A percentile compares a stretch with the other conserved stretches of the same genome.
Conservation (phyloP, 768 basidiomycete genomes). For the Termitomyces sp. region DNA sequence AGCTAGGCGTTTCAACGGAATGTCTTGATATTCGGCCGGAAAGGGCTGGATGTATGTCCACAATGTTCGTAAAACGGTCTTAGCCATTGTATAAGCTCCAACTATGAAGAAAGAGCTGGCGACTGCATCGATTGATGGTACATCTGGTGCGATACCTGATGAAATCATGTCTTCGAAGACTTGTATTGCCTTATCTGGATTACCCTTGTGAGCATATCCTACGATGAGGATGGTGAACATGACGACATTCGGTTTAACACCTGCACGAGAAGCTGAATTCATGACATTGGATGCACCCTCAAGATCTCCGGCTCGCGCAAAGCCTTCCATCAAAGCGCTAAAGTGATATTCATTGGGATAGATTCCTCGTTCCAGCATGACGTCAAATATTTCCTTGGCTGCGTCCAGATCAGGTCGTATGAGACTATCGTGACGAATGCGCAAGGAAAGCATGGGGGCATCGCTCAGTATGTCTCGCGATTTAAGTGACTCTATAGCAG, state of each 20-base stretch:
- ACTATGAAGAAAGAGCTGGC: conserved; percentile 60
- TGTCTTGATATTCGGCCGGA: conserved; percentile 40
- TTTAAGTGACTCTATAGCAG: conserved; percentile 42
- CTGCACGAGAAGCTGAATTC: conserved; percentile 41
- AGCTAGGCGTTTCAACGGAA: conserved; percentile 42
- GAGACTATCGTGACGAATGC: conserved; percentile 59
- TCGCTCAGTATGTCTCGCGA: conserved; percentile 50
- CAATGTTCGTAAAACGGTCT: conserved; percentile 47
- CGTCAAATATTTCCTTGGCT: conserved; percentile 50
- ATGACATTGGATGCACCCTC: conserved; percentile 51
- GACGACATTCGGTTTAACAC: conserved; percentile 53
- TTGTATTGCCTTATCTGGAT: conserved; percentile 46
- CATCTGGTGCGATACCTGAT: conserved; percentile 61
- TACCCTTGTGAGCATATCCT: conserved; percentile 59
- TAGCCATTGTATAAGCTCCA: conserved; percentile 47
- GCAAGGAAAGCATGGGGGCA: conserved; percentile 50
- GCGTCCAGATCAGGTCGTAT: conserved; percentile 43
- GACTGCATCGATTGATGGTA: conserved; percentile 66
- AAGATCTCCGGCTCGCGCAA: conserved; percentile 54
- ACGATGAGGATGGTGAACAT: conserved; percentile 77
- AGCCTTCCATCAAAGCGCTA: conserved; percentile 73
- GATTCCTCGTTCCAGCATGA: conserved; percentile 63
- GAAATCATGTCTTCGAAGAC: conserved; percentile 62
- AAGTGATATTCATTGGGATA: conserved; percentile 71
- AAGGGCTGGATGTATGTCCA: conserved; percentile 66